Conservation (phyloP, 345 rosid genomes). For the Brassica carinata region DNA sequence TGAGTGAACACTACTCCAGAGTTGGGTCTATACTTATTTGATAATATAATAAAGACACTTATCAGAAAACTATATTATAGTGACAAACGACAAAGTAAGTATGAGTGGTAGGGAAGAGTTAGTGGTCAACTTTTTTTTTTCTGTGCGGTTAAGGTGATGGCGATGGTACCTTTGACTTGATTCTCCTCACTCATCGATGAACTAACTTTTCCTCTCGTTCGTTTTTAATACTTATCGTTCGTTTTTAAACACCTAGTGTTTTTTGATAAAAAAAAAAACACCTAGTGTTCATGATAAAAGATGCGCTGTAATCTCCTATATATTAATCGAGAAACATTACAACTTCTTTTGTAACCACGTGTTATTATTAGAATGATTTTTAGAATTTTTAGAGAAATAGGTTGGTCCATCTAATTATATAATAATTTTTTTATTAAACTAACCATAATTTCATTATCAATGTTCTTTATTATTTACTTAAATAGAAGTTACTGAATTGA, state of each 20-base stretch:
- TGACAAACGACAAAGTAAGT: conserved; percentile 27
- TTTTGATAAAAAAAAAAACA: not conserved
- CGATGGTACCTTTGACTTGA: conserved; percentile 39
- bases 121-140: not conserved
- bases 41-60: not conserved
- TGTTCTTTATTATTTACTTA: no score
- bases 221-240: conserved; percentile 7
- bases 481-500: no score
- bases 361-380: no score
- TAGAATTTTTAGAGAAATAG: no score
- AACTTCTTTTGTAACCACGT: no score
- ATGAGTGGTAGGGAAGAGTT: conserved; percentile 41
- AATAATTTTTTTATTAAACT: no score
- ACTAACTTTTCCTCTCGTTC: conserved; percentile 15
- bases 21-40: conserved; percentile 16
- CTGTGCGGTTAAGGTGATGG: conserved; percentile 37
- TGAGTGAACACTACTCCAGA: not conserved
- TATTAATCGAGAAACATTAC: no score
- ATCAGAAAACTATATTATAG: not conserved
- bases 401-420: no score
- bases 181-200: conserved; percentile 26
- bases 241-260: not conserved
- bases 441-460: no score
- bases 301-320: not conserved
- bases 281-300: not conserved